Percentiles rank a stretch among this genome's conserved stretches.
Evolutionary conservation across 2,329 filamentous ascomycete species (phyloP).

Genomic region (Fusarium sp.): DNA sequence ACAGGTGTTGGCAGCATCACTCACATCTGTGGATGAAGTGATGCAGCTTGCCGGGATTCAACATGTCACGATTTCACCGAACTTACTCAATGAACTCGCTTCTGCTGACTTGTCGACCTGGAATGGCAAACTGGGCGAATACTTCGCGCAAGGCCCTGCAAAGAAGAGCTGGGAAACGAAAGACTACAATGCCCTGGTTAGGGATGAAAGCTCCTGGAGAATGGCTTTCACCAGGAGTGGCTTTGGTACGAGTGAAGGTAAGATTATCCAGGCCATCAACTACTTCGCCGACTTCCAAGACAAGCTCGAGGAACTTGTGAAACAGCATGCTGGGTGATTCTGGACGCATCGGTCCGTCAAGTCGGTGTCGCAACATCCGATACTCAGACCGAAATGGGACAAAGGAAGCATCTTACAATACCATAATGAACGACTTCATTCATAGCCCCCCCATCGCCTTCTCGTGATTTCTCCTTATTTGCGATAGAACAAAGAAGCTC

Average conservation of each 20-base stretch:
- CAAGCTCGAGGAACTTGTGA: conserved; percentile 56
- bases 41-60: conserved; percentile 66
- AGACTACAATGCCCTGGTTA: conserved; percentile 36
- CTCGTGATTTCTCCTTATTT: conserved; percentile 10
- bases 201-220: conserved; percentile 59
- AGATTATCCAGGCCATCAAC: conserved; percentile 64
- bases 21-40: conserved; percentile 67
- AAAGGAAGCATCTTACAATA: conserved; percentile 19
- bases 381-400: not conserved
- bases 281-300: conserved; percentile 67
- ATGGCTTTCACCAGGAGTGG: conserved; percentile 60
- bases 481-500: conserved; percentile 9
- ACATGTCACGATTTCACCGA: conserved; percentile 68
- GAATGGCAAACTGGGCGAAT: conserved; percentile 45
- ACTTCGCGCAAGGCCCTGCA: conserved; percentile 45
- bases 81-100: conserved; percentile 59
- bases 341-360: not conserved
- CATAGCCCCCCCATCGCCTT: not conserved
- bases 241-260: conserved; percentile 59
- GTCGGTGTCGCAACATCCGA: not conserved
- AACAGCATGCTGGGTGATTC: conserved; percentile 36
- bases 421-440: conserved; percentile 16
- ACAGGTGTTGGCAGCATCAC: conserved; percentile 64
- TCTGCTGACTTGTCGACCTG: conserved; percentile 47
- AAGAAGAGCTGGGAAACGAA: conserved; percentile 40